A percentile compares a stretch with the other conserved stretches of the same genome.
Conservation (phyloP, 768 basidiomycete genomes). For the Podaxis pistillaris region DNA sequence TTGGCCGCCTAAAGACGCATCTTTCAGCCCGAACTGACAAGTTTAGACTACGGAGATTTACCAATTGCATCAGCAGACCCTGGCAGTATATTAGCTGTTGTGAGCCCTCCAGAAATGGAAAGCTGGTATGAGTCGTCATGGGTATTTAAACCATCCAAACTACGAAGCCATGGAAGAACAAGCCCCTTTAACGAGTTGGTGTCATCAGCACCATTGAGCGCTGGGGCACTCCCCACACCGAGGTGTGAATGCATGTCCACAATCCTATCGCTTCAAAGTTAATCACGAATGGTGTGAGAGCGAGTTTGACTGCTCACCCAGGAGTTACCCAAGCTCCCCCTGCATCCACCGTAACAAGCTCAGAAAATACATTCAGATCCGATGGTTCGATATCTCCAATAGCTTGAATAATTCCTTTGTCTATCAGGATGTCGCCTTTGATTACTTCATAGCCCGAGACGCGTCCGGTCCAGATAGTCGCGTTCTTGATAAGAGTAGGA, state of each 20-base stretch:
- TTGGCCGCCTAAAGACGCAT: constrained; percentile 56
- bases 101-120: constrained; percentile 76
- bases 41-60: constrained; percentile 17
- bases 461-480: constrained; percentile 62
- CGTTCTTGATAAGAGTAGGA: constrained; percentile 67
- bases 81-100: constrained; percentile 70
- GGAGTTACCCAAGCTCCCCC: constrained; percentile 76
- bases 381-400: constrained; percentile 41
- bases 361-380: constrained; percentile 20
- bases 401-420: constrained; percentile 53
- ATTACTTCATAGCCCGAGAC: constrained; percentile 54
- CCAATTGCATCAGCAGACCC: constrained; percentile 68
- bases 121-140: constrained; percentile 68
- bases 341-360: constrained; percentile 46
- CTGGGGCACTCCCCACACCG: constrained; percentile 32
- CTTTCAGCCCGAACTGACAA: background rate
- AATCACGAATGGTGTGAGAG: background rate
- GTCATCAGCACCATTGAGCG: constrained; percentile 39
- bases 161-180: constrained; percentile 57
- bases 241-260: constrained; percentile 58
- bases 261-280: constrained; percentile 21
- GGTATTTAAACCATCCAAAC: constrained; percentile 73
- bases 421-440: constrained; percentile 56
- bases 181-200: constrained; percentile 51
- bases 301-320: constrained; percentile 32